These are phyloP conservation scores for Didymellaceae sp. DNA, from an alignment of 2,329 filamentous ascomycete species.

Conservation along the genomic window DNA sequence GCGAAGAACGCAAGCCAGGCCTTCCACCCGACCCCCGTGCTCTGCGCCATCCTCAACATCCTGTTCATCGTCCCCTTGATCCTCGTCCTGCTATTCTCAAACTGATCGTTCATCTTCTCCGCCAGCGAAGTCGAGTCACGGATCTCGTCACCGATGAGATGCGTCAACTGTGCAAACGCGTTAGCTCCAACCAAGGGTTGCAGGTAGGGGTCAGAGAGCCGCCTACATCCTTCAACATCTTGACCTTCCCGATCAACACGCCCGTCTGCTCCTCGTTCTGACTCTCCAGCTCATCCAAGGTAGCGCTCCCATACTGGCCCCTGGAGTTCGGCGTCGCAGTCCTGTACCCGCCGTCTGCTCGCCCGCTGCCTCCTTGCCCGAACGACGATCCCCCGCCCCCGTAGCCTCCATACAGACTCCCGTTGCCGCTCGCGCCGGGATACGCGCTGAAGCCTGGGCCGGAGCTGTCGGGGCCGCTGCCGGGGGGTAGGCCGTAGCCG, in stretches of 20 bases:
- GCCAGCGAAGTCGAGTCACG: conserved; percentile 85
- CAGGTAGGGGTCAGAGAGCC: background rate
- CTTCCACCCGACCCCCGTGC: conserved; percentile 93
- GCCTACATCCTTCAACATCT: conserved; percentile 84
- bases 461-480: conserved; percentile 2
- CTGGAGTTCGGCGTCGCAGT: conserved; percentile 61
- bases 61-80: conserved; percentile 93
- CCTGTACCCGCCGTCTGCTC: conserved; percentile 8
- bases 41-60: conserved; percentile 94
- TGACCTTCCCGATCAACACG: conserved; percentile 89
- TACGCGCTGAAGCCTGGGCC: conserved; percentile 39
- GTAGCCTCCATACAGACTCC: conserved; percentile 15
- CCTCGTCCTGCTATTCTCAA: conserved; percentile 81
- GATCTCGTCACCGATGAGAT: conserved; percentile 95
- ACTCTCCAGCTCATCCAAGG: conserved; percentile 90
- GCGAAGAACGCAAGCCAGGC: conserved; percentile 91
- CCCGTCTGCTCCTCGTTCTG: conserved; percentile 92
- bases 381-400: conserved; percentile 2
- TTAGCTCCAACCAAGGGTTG: background rate
- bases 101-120: conserved; percentile 94
- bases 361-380: background rate
- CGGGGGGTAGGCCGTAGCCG: conserved; percentile 13
- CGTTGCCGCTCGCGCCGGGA: conserved; percentile 28
- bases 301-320: conserved; percentile 82
- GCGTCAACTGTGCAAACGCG: conserved; percentile 68